Base-by-base conservation (phyloP, 1,284 basidiomycete genomes). In the Rhizoctonia solani region DNA sequence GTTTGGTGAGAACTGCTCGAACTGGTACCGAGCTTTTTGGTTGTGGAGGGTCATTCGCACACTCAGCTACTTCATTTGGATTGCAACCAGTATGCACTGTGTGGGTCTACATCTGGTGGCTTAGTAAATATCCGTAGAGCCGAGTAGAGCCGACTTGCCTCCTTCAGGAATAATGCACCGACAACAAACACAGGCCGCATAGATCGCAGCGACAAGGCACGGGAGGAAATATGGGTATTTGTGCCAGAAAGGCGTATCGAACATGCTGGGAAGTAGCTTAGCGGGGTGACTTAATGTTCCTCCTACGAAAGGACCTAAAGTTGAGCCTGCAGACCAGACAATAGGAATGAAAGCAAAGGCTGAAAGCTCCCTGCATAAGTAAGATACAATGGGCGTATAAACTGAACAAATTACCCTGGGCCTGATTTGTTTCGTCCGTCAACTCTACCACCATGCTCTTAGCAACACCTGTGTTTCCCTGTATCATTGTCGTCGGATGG, bases 171-270 rank as follows among this genome's bases (percentile, higher is more conserved):
- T n/a, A 83, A 63, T 32, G 79, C 77, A 0, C 83, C 83, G 8
- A 86, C 85, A 44, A 79, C 83, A 87, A 5, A 83, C 81, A 4
- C 86, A 29, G 13, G 80, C 73, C 1, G 86, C 81, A 73, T 85
- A 84, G 1, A 81, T 82, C 1, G 86, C 87, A 0, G 87, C 82
- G n/a, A 88, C 79, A 42, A 87, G 81, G 71, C 87, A 91, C 8
- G 89, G 84, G 50, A 91, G 79, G 75, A 91, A 89, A 76, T 91
- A 91, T 13, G 89, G 89, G 74, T 90, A 87, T 66, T 79, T 79
- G 69, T 82, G 84, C 72, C 88, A 77, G 74, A 91, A 89, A 8
- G 37, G 16, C 8, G 9, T 8, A 11, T 87, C 87, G 72, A 90
- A 91, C 2, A 85, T 55, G 13, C 72, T 65, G 0, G 88, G 88